Evolutionary conservation across 208 protist genomes (phyloP), one percentile per base, ranked within the genome.

Genomic region (Trypanosoma congolense): DNA sequence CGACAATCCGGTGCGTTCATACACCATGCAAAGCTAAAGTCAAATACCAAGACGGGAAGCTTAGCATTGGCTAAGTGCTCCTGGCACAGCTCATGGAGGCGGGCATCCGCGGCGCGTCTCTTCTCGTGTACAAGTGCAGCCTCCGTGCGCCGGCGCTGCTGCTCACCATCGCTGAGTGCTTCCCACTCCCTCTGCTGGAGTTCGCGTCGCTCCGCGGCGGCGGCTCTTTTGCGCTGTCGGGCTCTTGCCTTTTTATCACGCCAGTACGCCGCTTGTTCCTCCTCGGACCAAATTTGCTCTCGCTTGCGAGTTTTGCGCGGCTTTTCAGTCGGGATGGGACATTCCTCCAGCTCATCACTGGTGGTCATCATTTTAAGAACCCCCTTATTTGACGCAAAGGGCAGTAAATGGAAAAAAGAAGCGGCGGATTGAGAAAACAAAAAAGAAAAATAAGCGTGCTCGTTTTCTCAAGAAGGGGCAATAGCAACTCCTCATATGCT

Each of bases 1-100:
- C 79, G 79, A 16, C 79, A 83, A 51, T 95, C 82, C 0, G 72
- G 41, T 28, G 59, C 60, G 3, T 69, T 86, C 89, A 95, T 95
- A 49, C 80, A 90, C 78, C 80, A 87, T 4, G 78, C 68, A 63
- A 95, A 92, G 67, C 85, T 92, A 8, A 95, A 57, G 57, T 95
- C 85, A 35, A 90, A 95, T 10, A 93, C 78, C 18, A 95, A 45
- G 12, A 65, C 48, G 10, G 88, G 89, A 1, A 78, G 57, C 14
- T 47, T 51, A 1, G 65, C 36, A 45, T 86, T 60, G 18, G 49
- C 60, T 25, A 91, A 65, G 28, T 62, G 55, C 0, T 54, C 22
- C 28, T 58, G 28, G 61, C 76, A 83, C 31, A 50, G 51, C n/a
- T 36, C 51, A 24, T 61, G 16, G 12, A 69, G 14, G 10, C 19